These are phyloP conservation scores for Pleomassaria siparia DNA, from an alignment of 2,329 filamentous ascomycete species.

Conservation along the genomic window DNA sequence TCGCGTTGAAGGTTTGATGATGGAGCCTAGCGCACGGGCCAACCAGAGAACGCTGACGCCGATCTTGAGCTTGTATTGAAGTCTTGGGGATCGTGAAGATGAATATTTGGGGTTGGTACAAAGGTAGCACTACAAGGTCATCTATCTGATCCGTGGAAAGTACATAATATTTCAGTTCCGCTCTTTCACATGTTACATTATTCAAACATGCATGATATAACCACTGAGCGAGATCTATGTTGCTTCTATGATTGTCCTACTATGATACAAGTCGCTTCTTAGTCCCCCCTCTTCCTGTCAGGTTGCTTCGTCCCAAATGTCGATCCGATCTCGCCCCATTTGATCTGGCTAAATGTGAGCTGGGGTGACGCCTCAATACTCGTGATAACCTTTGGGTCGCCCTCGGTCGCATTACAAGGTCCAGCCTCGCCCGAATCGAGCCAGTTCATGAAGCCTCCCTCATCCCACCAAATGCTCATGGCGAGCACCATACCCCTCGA, in stretches of 20 bases:
- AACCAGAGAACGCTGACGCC: too few relatives aligned
- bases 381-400: conserved; percentile 53
- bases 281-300: not conserved
- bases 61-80: too few relatives aligned
- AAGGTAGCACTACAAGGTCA: too few relatives aligned
- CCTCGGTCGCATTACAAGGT: conserved; percentile 58
- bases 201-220: too few relatives aligned
- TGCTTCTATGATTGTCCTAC: too few relatives aligned
- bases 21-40: not conserved
- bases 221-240: too few relatives aligned
- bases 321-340: conserved; percentile 62
- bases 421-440: conserved; percentile 55
- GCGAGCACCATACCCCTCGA: conserved; percentile 56
- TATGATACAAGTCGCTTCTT: too few relatives aligned
- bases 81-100: too few relatives aligned
- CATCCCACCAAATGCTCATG: conserved; percentile 60
- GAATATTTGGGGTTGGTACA: too few relatives aligned
- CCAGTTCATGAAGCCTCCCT: conserved; percentile 59
- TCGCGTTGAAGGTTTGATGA: not conserved
- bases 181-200: too few relatives aligned
- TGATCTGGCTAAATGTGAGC: conserved; percentile 60
- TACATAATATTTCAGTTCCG: too few relatives aligned
- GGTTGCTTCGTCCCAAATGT: conserved; percentile 42
- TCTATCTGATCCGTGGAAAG: too few relatives aligned
- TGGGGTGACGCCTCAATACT: conserved; percentile 51